Base-by-base conservation (phyloP, 371 early-diverging fungal species). In the Rhizopus arrhizus region DNA sequence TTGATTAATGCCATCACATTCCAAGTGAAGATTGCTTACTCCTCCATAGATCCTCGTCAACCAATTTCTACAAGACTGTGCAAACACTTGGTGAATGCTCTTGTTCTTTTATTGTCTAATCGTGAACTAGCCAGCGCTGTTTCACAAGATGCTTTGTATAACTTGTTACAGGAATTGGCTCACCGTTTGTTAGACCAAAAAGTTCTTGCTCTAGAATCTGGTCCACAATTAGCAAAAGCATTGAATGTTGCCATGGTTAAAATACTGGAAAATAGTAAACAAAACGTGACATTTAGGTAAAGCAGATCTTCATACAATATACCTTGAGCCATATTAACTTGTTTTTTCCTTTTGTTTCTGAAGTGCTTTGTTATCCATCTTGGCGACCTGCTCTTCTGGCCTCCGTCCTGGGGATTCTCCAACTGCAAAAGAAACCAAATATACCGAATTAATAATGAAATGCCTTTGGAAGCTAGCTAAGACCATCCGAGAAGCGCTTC, bases 391-490 rank as follows among this genome's bases (percentile, higher is more conserved):
- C 65, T 75, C 65, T 47, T 80, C 70, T 47, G 72, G 55, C 0
- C 72, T 84, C 16, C 77, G 77, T 7, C 75, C 81, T 40, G 79
- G 81, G 3, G 85, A 85, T 51, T 71, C 83, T 2, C 69, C 74
- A 40, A 35, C 76, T 56, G 71, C 84, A 11, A 68, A 80, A 47
- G 84, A 91, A 58, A 72, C 85, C 32, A 90, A 91, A 63, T 91
- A 87, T 65, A 89, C 90, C 12, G 95, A 96, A 67, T 69, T 95
- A 34, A 89, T 91, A n/a, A 94, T 96, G 93, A 95, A 95, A 72
- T 97, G 97, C 58, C 61, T 97, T 50, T 97, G 97, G 97, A 95
- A 96, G 61, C 65, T 95, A 56, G 91, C 95, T 28, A 96, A 95
- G 73, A 75, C 87, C 9, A 81, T 97, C 50, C 86, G 90, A 46